phyloP scores from a whole-genome alignment of 352 stramenopile species.

The Pilasporangium apinafurcum region DNA sequence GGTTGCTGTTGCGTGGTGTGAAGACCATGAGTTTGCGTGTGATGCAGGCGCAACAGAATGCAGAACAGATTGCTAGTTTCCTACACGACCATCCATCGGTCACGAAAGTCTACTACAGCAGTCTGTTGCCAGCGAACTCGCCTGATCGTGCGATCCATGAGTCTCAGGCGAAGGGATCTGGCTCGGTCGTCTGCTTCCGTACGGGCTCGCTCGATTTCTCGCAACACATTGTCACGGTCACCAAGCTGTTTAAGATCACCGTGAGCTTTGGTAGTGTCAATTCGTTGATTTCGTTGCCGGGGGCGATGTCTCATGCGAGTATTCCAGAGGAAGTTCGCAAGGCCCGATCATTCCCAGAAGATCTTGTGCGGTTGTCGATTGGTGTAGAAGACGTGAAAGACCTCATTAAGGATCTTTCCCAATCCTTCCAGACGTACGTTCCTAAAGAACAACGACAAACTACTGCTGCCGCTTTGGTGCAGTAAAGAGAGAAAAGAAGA shows the following conservation, averaged over 20 bases:
- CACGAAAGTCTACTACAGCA: conserved; percentile 89
- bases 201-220: conserved; percentile 83
- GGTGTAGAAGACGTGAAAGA: conserved; percentile 93
- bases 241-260: conserved; percentile 94
- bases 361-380: conserved; percentile 92
- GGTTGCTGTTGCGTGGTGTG: conserved; percentile 83
- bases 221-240: conserved; percentile 86
- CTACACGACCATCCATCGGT: conserved; percentile 83
- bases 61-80: conserved; percentile 85
- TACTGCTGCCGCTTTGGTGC: neutral
- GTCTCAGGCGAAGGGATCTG: conserved; percentile 73
- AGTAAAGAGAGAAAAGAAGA: neutral
- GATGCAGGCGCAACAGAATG: conserved; percentile 83
- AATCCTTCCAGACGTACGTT: conserved; percentile 83
- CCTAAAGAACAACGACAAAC: conserved; percentile 6
- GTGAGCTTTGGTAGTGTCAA: conserved; percentile 91
- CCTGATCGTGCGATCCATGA: conserved; percentile 79
- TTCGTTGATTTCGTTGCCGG: conserved; percentile 88
- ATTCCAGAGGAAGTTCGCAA: conserved; percentile 91
- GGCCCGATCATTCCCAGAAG: conserved; percentile 88
- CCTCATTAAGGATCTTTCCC: conserved; percentile 91
- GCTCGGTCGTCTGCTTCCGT: conserved; percentile 89
- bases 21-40: conserved; percentile 88
- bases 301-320: conserved; percentile 94
- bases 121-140: conserved; percentile 59